These are phyloP conservation scores for Fusarium incarnatum DNA, from an alignment of 2,329 filamentous ascomycete species.

Conservation along the genomic window DNA sequence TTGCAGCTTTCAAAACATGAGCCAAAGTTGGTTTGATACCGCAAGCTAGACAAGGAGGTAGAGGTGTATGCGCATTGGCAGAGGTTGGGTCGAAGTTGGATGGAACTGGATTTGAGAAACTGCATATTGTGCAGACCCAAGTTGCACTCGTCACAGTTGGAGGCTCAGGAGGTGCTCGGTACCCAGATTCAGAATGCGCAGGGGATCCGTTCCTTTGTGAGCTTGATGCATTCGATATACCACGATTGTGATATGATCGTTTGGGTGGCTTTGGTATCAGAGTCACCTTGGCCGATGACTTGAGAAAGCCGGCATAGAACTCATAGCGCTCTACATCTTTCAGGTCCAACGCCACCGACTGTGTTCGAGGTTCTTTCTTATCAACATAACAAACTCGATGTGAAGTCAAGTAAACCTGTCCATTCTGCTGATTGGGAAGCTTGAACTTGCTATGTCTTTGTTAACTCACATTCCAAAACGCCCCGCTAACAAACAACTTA, in stretches of 20 bases:
- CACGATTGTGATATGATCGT: slow-evolving; percentile 67
- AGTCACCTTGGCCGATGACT: slow-evolving; percentile 94
- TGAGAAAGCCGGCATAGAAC: slow-evolving; percentile 92
- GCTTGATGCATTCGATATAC: slow-evolving; percentile 59
- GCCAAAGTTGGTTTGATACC: slow-evolving; percentile 91
- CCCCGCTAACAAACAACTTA: slow-evolving; percentile 59
- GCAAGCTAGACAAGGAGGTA: slow-evolving; percentile 90
- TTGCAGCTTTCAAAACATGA: slow-evolving; percentile 86
- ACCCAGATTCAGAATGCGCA: slow-evolving; percentile 56
- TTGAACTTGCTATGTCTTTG: slow-evolving; percentile 81
- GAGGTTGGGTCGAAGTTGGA: slow-evolving; percentile 91
- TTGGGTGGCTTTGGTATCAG: slow-evolving; percentile 84
- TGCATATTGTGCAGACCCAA: slow-evolving; percentile 97
- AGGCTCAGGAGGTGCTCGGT: slow-evolving; percentile 55
- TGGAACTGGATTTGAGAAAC: slow-evolving; percentile 91
- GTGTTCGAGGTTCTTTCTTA: slow-evolving; percentile 83
- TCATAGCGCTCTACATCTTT: slow-evolving; percentile 93
- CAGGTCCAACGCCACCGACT: slow-evolving; percentile 86
- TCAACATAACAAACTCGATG: slow-evolving; percentile 97
- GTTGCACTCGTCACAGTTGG: slow-evolving; percentile 73
- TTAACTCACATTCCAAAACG: slow-evolving; percentile 19
- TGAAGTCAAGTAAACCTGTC: slow-evolving; percentile 95
- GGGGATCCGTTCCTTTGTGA: slow-evolving; percentile 63
- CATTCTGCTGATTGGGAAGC: slow-evolving; percentile 92
- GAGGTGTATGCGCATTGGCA: slow-evolving; percentile 80